Evolutionary conservation across 345 rosid genomes (phyloP).

Genomic region (Lepidium aucheri): DNA sequence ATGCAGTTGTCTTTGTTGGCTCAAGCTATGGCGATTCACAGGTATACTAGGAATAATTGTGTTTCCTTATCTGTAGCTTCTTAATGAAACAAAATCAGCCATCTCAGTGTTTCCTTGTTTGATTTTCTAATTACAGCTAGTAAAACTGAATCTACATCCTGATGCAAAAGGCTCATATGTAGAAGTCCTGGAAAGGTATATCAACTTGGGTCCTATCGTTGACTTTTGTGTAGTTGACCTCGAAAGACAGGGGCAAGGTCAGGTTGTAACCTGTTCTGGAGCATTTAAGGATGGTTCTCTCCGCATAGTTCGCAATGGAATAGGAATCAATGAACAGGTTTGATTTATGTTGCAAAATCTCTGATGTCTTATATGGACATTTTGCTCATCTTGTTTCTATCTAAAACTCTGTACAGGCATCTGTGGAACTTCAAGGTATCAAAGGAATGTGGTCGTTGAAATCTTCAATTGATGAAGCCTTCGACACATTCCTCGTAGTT

Average conservation of each 20-base stretch:
- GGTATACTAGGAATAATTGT: conserved; percentile 30
- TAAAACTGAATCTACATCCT: conserved; percentile 85
- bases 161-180: conserved; percentile 95
- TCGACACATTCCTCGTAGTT: conserved; percentile 90
- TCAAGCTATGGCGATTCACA: conserved; percentile 99
- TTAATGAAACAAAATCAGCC: background rate
- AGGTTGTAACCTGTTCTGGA: conserved; percentile 99
- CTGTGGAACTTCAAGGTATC: conserved; percentile 99
- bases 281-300: conserved; percentile 99
- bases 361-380: background rate
- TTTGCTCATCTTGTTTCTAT: conserved; percentile 1
- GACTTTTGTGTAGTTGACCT: conserved; percentile 98
- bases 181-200: conserved; percentile 89
- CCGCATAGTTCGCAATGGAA: conserved; percentile 93
- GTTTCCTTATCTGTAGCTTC: background rate
- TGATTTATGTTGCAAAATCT: background rate
- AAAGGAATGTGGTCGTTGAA: conserved; percentile 99
- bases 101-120: conserved; percentile 7
- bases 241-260: conserved; percentile 99
- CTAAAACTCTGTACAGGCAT: conserved; percentile 48
- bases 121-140: conserved; percentile 50
- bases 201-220: conserved; percentile 93
- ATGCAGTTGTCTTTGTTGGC: conserved; percentile 86
- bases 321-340: conserved; percentile 99
- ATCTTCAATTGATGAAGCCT: conserved; percentile 90